Evolutionary conservation across 306 rosid species (phyloP).

Genomic region (Cucurbita ficifolia): DNA sequence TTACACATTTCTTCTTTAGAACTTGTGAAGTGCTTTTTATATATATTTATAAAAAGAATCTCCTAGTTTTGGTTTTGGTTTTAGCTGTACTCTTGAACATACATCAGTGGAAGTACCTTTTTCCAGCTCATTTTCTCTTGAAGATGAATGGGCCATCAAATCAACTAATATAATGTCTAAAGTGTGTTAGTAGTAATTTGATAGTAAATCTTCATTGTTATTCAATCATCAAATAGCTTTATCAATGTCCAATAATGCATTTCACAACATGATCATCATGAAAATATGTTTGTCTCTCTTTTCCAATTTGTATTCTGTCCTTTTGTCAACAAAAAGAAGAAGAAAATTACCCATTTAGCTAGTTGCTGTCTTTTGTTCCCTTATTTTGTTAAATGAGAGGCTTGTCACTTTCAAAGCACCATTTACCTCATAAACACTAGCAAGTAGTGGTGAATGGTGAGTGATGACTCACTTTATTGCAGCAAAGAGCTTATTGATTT

Average conservation of each 20-base stretch:
- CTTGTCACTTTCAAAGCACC: not conserved
- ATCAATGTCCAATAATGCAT: not conserved
- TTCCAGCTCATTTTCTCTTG: not conserved
- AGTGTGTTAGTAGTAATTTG: not conserved
- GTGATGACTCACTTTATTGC: not conserved
- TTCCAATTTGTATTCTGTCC: not conserved
- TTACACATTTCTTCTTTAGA: not conserved
- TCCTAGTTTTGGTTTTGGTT: not conserved
- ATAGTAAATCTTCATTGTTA: not conserved
- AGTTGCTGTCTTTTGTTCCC: not conserved
- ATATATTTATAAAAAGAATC: not conserved
- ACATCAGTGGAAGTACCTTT: not conserved
- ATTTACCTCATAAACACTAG: not conserved
- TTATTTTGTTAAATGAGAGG: not conserved
- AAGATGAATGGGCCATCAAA: not conserved
- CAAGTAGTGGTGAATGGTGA: not conserved
- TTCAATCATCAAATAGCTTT: not conserved
- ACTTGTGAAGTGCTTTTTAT: not conserved
- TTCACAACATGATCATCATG: too few species aligned
- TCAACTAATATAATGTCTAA: not conserved
- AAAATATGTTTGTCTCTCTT: not conserved
- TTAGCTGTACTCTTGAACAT: not conserved
- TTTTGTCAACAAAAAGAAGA: not conserved
- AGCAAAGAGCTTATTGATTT: not conserved
- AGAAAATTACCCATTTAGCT: not conserved